These are phyloP conservation scores for Eucommia ulmoides DNA, from an alignment of 257 asterid genomes.

Conservation along the genomic window DNA sequence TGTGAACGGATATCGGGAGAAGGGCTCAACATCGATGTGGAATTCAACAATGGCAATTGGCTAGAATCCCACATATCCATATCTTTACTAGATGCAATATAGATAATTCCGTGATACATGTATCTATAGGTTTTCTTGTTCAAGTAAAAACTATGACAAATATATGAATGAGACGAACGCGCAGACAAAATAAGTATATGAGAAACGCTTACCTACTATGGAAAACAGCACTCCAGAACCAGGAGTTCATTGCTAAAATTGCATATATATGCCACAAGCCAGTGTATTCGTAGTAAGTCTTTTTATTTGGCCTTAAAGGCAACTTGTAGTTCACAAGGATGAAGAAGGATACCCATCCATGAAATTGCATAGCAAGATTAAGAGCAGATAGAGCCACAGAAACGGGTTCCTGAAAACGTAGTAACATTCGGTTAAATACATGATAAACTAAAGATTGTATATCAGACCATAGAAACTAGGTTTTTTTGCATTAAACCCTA, in stretches of 20 bases:
- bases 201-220: constrained; percentile 52
- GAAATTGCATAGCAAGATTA: constrained; percentile 85
- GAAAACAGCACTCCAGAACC: constrained; percentile 85
- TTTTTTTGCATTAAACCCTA: too few species aligned
- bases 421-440: not conserved
- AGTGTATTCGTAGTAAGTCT: constrained; percentile 64
- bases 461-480: too few species aligned
- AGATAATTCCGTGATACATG: too few species aligned
- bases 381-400: constrained; percentile 78
- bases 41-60: too few species aligned
- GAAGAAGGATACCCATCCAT: constrained; percentile 88
- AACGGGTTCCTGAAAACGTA: constrained; percentile 68
- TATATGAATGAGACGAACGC: too few species aligned
- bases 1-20: too few species aligned
- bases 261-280: constrained; percentile 83
- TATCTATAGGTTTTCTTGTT: too few species aligned
- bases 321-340: constrained; percentile 72
- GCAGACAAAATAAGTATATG: too few species aligned
- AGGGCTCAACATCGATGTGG: too few species aligned
- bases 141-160: too few species aligned
- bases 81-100: too few species aligned
- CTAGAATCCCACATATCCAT: too few species aligned
- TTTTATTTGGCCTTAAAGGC: constrained; percentile 51
- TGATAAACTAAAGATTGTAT: not conserved
- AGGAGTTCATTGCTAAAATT: constrained; percentile 56